A percentile compares a stretch with the other conserved stretches of the same genome.
These are phyloP conservation scores for Pseudotsuga menziesii DNA, from an alignment of 75 land plant genomes.

Conservation along the genomic window DNA sequence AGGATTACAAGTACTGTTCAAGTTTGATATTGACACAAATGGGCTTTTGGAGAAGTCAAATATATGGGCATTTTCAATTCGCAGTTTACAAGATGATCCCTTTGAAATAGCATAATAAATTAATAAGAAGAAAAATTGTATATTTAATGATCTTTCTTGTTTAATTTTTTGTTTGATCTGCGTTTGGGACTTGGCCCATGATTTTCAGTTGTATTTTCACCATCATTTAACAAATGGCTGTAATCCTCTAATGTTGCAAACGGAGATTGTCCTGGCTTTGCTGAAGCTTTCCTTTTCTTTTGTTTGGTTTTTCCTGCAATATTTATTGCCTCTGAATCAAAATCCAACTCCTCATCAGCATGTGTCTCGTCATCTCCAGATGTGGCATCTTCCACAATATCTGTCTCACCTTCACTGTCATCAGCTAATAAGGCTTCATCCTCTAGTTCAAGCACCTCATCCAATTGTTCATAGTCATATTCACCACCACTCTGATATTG, in stretches of 20 bases:
- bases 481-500: slow-evolving; percentile 31
- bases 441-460: slow-evolving; percentile 40
- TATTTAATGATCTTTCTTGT: no score
- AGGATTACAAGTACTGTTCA: no score
- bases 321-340: slow-evolving; percentile 11
- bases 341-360: slow-evolving; percentile 19
- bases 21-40: no score
- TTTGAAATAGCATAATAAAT: no score
- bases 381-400: slow-evolving; percentile 31
- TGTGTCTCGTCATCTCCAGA: slow-evolving; percentile 8
- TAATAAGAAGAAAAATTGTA: no score
- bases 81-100: no score
- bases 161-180: no score
- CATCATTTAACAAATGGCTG: slow-evolving; percentile 48
- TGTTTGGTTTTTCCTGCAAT: slow-evolving; percentile 19
- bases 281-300: slow-evolving; percentile 21
- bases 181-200: no score
- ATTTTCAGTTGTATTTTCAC: not conserved
- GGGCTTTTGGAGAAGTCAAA: no score
- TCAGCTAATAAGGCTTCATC: slow-evolving; percentile 48
- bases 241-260: slow-evolving; percentile 86
- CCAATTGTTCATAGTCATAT: slow-evolving; percentile 72
- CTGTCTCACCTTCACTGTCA: slow-evolving; percentile 44
- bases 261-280: slow-evolving; percentile 39
- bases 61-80: no score